phyloP scores from a whole-genome alignment of 805 yeast species.

The Zygoascus ofunaensis region DNA sequence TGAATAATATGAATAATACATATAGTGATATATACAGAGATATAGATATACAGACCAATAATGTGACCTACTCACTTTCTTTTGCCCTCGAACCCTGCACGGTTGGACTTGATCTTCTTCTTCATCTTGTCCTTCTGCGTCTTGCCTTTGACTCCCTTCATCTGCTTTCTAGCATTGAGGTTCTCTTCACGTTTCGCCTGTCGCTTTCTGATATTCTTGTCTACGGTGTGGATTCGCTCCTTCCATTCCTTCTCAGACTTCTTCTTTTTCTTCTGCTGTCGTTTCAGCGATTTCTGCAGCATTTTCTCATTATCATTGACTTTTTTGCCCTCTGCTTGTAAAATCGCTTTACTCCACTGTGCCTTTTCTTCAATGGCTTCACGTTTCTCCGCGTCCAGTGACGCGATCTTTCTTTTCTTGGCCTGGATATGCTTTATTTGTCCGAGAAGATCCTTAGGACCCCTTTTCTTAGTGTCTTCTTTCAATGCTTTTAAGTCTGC shows the following conservation, averaged over 20 bases:
- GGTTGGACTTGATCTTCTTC: constrained; percentile 39
- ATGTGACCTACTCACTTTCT: constrained; percentile 6
- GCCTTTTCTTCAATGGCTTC: constrained; percentile 55
- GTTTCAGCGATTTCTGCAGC: constrained; percentile 74
- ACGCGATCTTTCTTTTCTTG: constrained; percentile 54
- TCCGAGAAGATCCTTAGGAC: constrained; percentile 79
- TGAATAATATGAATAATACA: too few relatives aligned
- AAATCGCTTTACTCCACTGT: constrained; percentile 76
- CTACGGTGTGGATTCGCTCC: constrained; percentile 75
- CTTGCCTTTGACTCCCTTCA: constrained; percentile 72
- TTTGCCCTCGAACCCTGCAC: constrained; percentile 90
- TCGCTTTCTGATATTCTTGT: constrained; percentile 62
- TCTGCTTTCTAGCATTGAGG: constrained; percentile 72
- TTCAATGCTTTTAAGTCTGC: constrained; percentile 55
- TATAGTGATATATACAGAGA: too few relatives aligned
- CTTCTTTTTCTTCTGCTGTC: constrained; percentile 73
- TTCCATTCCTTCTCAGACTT: constrained; percentile 88
- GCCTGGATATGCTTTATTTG: constrained; percentile 70
- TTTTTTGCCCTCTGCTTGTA: constrained; percentile 81
- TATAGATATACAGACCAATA: too few relatives aligned
- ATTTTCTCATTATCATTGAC: constrained; percentile 84
- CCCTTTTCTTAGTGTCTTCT: constrained; percentile 53
- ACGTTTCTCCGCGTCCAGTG: constrained; percentile 54
- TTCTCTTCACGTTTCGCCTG: constrained; percentile 89
- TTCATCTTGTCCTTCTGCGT: constrained; percentile 50